These are phyloP conservation scores for Suhomyces tanzawaensis DNA, from an alignment of 805 yeast species.

Conservation along the genomic window DNA sequence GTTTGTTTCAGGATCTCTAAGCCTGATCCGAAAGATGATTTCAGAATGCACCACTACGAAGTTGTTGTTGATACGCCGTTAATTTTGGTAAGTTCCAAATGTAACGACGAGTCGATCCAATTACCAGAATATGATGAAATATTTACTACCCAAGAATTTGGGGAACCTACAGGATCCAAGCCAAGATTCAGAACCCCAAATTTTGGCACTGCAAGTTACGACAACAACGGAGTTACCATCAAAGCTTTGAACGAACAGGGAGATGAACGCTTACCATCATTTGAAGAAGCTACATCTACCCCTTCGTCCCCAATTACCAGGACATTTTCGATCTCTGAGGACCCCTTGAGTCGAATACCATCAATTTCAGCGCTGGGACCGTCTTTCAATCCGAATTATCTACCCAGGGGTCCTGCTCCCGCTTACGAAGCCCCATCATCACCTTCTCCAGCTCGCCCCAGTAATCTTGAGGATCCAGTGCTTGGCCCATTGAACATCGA, in stretches of 20 bases:
- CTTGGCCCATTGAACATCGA: conserved; percentile 23
- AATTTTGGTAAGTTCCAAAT: conserved; percentile 41
- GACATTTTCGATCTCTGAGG: conserved; percentile 38
- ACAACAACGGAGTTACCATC: conserved; percentile 31
- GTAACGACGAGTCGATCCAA: conserved; percentile 40
- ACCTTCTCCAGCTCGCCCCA: conserved; percentile 3
- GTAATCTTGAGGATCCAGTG: neutral
- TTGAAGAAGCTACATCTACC: conserved; percentile 65
- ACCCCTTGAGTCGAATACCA: conserved; percentile 35
- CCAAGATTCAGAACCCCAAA: conserved; percentile 30
- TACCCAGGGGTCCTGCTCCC: conserved; percentile 32
- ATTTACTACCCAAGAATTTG: conserved; percentile 3
- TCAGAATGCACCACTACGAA: conserved; percentile 68
- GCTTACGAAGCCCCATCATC: conserved; percentile 24
- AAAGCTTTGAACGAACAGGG: conserved; percentile 21
- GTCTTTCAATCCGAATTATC: neutral
- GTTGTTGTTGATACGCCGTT: conserved; percentile 80
- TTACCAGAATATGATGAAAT: conserved; percentile 40
- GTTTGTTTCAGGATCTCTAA: conserved; percentile 66
- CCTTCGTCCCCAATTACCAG: conserved; percentile 31
- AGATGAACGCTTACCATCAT: conserved; percentile 50
- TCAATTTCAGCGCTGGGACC: conserved; percentile 18
- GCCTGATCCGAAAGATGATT: conserved; percentile 47
- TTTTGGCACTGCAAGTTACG: conserved; percentile 25
- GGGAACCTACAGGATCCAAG: conserved; percentile 1